phyloP scores from a whole-genome alignment of 495 filamentous ascomycete species.

The Apodospora peruviana region DNA sequence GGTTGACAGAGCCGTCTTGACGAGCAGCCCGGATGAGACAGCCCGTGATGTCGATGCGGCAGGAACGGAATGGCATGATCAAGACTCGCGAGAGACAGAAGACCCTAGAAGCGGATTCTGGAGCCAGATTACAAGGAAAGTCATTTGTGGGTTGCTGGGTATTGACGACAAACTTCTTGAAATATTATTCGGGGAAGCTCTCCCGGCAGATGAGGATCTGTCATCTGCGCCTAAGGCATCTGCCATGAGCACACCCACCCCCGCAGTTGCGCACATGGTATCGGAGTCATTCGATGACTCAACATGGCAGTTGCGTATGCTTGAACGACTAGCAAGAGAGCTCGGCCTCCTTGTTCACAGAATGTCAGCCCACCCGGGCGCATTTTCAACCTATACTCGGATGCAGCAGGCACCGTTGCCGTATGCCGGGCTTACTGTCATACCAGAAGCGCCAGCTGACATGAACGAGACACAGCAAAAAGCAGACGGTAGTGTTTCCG shows the following conservation, averaged over 20 bases:
- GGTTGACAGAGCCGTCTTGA: slow-evolving; percentile 11
- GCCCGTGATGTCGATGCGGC: slow-evolving; percentile 27
- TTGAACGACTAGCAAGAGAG: slow-evolving; percentile 81
- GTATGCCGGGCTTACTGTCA: slow-evolving; percentile 50
- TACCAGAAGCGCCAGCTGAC: slow-evolving; percentile 41
- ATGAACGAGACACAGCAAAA: slow-evolving; percentile 13
- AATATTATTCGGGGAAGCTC: slow-evolving; percentile 78
- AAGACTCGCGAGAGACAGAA: slow-evolving; percentile 25
- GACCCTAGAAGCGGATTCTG: slow-evolving; percentile 61
- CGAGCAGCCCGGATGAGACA: slow-evolving; percentile 20
- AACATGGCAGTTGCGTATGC: slow-evolving; percentile 68
- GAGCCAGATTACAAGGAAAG: slow-evolving; percentile 74
- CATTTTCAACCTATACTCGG: slow-evolving; percentile 70
- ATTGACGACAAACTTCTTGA: slow-evolving; percentile 81
- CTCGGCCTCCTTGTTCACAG: slow-evolving; percentile 78
- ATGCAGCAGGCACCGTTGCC: slow-evolving; percentile 46
- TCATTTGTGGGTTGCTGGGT: slow-evolving; percentile 84
- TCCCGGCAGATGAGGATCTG: slow-evolving; percentile 54
- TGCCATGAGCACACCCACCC: slow-evolving; percentile 11
- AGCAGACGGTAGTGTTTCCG: slow-evolving; percentile 15
- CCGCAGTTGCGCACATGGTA: slow-evolving; percentile 21
- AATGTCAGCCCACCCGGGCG: slow-evolving; percentile 65
- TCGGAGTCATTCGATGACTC: slow-evolving; percentile 37
- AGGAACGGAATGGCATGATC: slow-evolving; percentile 36
- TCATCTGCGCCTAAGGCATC: slow-evolving; percentile 37